Percentiles rank a stretch among this genome's conserved stretches.
Conservation (phyloP, 2,329 filamentous ascomycete species). For the Colletotrichum lupini region DNA sequence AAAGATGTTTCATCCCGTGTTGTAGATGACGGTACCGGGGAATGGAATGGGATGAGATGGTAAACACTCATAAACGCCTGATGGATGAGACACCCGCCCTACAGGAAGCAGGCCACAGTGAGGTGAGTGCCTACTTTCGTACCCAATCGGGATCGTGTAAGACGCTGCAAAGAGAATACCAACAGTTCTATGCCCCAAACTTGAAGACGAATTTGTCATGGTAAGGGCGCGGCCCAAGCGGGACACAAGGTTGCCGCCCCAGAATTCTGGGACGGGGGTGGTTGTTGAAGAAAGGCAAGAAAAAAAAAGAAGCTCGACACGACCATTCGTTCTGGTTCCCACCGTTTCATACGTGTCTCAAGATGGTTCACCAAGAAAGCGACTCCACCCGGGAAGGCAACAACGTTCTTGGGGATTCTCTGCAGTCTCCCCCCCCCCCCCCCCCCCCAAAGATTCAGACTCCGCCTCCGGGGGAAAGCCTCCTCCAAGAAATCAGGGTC, state of each 20-base stretch:
- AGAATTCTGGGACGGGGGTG: neutral
- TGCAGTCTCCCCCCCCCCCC: no score
- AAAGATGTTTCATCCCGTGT: constrained; percentile 33
- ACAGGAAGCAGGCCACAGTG: neutral
- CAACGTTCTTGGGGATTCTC: neutral
- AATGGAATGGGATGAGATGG: constrained; percentile 20
- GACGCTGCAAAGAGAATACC: neutral
- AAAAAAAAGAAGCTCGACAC: neutral
- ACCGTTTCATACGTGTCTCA: constrained; percentile 37
- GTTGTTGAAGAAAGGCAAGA: neutral
- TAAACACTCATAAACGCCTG: constrained; percentile 33
- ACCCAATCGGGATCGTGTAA: neutral
- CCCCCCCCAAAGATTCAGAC: neutral
- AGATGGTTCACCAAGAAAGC: neutral
- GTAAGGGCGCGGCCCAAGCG: constrained; percentile 24
- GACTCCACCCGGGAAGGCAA: neutral
- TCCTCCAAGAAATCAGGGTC: neutral
- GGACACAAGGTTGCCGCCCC: neutral
- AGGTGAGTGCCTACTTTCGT: neutral
- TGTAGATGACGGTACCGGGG: neutral
- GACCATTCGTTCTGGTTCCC: neutral
- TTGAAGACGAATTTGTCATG: constrained; percentile 31
- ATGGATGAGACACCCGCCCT: constrained; percentile 20
- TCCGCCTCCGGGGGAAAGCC: no score
- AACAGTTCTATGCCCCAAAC: neutral